These are phyloP conservation scores for Skeletonema menzelii DNA, from an alignment of 108 stramenopile genomes.

Conservation along the genomic window DNA sequence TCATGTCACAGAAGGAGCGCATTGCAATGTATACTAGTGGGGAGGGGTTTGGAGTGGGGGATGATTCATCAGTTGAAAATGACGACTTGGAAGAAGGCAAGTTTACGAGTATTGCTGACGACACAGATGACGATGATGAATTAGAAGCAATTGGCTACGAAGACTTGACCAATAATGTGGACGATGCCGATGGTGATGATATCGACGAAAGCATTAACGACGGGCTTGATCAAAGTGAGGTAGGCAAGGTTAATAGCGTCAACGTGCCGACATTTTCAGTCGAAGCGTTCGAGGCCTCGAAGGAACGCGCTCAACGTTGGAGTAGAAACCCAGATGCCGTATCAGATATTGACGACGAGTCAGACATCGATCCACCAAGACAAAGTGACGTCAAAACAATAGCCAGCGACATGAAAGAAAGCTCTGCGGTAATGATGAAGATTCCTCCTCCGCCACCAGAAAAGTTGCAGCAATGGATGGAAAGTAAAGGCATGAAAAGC, in stretches of 20 bases:
- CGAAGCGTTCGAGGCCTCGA: not conserved
- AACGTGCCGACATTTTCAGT: conserved; percentile 8
- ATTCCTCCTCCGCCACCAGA: conserved; percentile 68
- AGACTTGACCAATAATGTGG: not conserved
- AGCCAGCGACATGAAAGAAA: not conserved
- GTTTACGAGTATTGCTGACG: not conserved
- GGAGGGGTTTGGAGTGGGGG: conserved; percentile 34
- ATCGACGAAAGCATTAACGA: conserved; percentile 1
- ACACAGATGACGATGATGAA: conserved; percentile 5
- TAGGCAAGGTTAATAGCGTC: conserved; percentile 12
- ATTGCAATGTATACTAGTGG: conserved; percentile 25
- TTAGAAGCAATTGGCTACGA: not conserved
- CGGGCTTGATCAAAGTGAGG: conserved; percentile 1
- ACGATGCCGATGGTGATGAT: not conserved
- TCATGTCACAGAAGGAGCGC: conserved; percentile 34
- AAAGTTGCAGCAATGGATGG: conserved; percentile 66
- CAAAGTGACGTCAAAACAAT: not conserved
- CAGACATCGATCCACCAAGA: conserved; percentile 10
- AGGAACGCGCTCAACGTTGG: conserved; percentile 17
- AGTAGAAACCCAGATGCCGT: conserved; percentile 31
- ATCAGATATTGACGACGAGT: conserved; percentile 31
- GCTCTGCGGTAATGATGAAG: conserved; percentile 15
- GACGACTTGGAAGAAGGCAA: conserved; percentile 8
- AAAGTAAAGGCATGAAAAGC: conserved; percentile 18
- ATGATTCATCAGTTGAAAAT: conserved; percentile 41